Conservation (phyloP, 148 eudicot genomes). For the Arbutus unedo region DNA sequence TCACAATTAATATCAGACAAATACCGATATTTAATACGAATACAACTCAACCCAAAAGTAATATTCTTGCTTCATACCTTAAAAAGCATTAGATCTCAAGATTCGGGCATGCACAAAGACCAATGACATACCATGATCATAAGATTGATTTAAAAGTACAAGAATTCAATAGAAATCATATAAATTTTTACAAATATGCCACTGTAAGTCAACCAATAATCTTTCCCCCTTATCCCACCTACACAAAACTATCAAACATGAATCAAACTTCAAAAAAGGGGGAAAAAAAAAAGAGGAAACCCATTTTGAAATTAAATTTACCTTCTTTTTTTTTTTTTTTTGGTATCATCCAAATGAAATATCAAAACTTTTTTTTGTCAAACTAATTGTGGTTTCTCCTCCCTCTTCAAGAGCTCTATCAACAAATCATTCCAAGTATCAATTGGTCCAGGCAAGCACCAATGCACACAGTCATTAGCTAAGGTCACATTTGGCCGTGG, state of each 20-base stretch:
- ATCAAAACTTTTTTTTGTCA: not conserved
- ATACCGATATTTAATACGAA: no score
- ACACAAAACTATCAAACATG: not conserved
- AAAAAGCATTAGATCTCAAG: no score
- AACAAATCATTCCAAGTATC: constrained; percentile 64
- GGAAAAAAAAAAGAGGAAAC: no score
- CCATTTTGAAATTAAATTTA: not conserved
- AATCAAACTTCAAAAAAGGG: not conserved
- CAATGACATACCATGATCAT: not conserved
- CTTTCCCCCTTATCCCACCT: constrained; percentile 1
- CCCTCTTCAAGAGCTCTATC: constrained; percentile 43
- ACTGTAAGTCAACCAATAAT: not conserved
- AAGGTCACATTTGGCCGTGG: constrained; percentile 30
- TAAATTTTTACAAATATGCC: not conserved
- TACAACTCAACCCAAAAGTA: no score
- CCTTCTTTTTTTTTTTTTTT: not conserved
- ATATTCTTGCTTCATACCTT: no score
- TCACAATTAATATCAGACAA: no score
- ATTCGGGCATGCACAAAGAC: not conserved
- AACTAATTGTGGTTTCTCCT: constrained; percentile 11
- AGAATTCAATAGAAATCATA: not conserved
- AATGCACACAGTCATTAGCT: constrained; percentile 62
- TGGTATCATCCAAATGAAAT: not conserved
- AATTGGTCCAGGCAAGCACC: constrained; percentile 70
- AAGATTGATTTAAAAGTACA: not conserved